A percentile compares a stretch with the other conserved stretches of the same genome.
These are phyloP conservation scores for Phytophthora aleatoria DNA, from an alignment of 352 stramenopile species.

Conservation along the genomic window DNA sequence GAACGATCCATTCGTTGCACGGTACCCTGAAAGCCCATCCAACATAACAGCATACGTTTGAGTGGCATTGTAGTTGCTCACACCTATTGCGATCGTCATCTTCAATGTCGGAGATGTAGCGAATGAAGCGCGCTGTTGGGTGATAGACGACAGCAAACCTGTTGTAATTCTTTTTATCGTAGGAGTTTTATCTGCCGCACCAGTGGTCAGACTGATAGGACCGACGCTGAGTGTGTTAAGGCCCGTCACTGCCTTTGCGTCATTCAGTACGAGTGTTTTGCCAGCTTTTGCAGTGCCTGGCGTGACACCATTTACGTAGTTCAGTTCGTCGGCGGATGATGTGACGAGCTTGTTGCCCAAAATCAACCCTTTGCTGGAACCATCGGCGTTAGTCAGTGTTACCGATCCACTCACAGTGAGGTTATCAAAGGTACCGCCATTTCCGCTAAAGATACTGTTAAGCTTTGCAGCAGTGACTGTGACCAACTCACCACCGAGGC, in stretches of 20 bases:
- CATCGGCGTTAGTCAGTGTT: neutral
- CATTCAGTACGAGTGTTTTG: neutral
- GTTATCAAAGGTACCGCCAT: neutral
- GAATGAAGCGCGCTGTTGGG: neutral
- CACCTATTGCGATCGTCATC: neutral
- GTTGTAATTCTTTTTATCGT: no score
- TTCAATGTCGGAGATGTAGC: neutral
- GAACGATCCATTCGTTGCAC: neutral
- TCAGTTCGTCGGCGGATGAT: neutral
- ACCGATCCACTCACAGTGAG: neutral
- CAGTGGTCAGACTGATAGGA: no score
- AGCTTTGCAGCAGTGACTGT: neutral
- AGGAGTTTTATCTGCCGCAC: no score
- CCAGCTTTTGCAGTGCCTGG: neutral
- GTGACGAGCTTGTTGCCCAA: neutral
- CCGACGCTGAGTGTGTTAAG: constrained; percentile 1
- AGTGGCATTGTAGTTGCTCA: neutral
- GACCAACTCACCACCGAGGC: neutral
- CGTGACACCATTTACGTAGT: neutral
- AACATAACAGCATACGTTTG: neutral
- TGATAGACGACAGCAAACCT: neutral
- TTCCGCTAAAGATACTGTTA: constrained; percentile 1
- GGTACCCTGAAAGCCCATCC: neutral
- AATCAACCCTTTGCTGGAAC: neutral
- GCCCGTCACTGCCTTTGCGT: neutral